phyloP scores from a whole-genome alignment of 176 grass and related monocot genomes.

The Oryza coarctata region DNA sequence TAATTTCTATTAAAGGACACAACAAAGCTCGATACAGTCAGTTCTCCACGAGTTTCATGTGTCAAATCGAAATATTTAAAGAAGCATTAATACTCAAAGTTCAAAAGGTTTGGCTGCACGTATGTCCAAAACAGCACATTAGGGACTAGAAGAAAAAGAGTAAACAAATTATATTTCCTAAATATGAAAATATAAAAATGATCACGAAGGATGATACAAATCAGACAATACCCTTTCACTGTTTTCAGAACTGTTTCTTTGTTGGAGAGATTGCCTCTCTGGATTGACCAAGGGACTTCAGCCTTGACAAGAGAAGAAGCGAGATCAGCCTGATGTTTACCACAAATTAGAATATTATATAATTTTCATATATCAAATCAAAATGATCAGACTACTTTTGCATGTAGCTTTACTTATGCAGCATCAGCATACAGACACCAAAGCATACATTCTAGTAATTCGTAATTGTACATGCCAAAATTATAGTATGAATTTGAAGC shows the following conservation, averaged over 20 bases:
- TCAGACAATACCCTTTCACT: constrained; percentile 73
- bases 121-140: neutral
- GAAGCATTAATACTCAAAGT: neutral
- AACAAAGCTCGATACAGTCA: neutral
- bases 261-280: constrained; percentile 58
- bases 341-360: constrained; percentile 22
- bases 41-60: neutral
- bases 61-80: neutral
- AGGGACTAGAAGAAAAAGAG: neutral
- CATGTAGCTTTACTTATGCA: neutral
- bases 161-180: neutral
- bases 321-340: constrained; percentile 37
- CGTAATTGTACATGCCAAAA: neutral
- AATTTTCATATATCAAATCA: neutral
- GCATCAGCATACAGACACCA: neutral
- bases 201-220: neutral
- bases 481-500: neutral
- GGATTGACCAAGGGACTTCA: constrained; percentile 77
- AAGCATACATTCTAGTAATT: neutral
- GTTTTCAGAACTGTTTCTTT: constrained; percentile 76
- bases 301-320: constrained; percentile 61
- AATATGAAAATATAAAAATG: neutral
- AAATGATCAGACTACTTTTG: constrained; percentile 1
- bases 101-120: neutral
- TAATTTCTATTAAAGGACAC: neutral